Base-by-base conservation (phyloP, 1,139 yeast genomes). In the Pichia cactophila region DNA sequence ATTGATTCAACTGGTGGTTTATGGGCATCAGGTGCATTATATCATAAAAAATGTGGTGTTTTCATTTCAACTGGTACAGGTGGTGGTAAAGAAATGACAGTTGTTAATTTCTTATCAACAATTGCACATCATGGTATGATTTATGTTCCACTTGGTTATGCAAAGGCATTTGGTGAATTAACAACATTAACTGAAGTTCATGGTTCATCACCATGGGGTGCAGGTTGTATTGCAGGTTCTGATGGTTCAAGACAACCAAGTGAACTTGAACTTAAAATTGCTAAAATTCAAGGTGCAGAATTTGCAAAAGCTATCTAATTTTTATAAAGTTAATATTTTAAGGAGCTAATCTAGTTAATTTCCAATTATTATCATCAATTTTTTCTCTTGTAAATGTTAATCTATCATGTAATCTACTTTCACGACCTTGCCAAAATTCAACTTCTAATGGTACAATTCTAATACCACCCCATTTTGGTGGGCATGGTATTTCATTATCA, bases 391-490 rank as follows among this genome's bases (percentile, higher is more conserved):
- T 75, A 67, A 76, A 92, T n/a, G 81, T 78, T 50, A 89, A 73
- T 61, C 98, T 77, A 67, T 92, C 99, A 66, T 92, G 98, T 51
- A 90, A 73, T 65, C 99, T 78, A 61, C 87, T 85, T 52, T 79
- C 75, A 54, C 98, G 80, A 17, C 98, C 98, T 69, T 92, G 97
- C 97, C 97, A 92, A 63, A 92, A 92, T 69, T 92, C 98, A 58
- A 92, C 78, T 62, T 88, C 96, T 49, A 86, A 70, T 2, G 99
- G 98, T 43, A 84, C 81, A 33, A 92, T 75, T 61, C 96, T 75
- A 48, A 92, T 67, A 1, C 98, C 98, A 46, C 98, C 98, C 98
- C 98, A 92, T 64, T 73, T 81, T 33, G 86, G 89, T 20, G 98
- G 98, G 59, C 96, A 86, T 31, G 95, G 94, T 48, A 92, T 80